These are phyloP conservation scores for Phyllostachys edulis DNA, from an alignment of 176 grass and related monocot genomes.

Conservation along the genomic window DNA sequence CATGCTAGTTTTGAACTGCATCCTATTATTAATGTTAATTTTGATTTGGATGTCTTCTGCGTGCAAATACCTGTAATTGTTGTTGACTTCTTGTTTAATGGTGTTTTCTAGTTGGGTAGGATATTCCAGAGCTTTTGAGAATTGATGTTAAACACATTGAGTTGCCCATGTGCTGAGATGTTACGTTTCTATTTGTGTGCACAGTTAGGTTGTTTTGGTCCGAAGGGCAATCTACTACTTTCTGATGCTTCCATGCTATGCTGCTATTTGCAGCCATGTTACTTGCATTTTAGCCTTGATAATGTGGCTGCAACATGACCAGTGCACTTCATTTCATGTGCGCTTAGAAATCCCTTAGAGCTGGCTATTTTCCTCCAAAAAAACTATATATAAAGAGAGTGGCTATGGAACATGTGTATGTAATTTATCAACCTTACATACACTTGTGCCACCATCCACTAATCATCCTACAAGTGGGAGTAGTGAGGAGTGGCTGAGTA, in stretches of 20 bases:
- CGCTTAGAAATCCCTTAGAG: not conserved
- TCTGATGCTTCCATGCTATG: not conserved
- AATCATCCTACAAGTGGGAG: not conserved
- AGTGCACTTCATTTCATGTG: slow-evolving; percentile 8
- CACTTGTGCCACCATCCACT: not conserved
- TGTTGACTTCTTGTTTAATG: not conserved
- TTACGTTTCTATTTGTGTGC: not conserved
- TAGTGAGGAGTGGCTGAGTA: not conserved
- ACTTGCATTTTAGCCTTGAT: not conserved
- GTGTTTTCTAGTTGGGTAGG: not conserved
- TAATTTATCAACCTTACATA: not conserved
- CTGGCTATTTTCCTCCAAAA: not conserved
- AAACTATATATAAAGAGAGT: not conserved
- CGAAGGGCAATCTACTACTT: not conserved
- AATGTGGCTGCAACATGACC: not conserved
- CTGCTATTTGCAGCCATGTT: not conserved
- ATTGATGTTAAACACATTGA: slow-evolving; percentile 1
- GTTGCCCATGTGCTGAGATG: not conserved
- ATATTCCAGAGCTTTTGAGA: not conserved
- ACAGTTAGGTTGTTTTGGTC: slow-evolving; percentile 9
- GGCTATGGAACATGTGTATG: not conserved
- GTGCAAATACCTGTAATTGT: not conserved
- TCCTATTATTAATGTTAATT: not conserved
- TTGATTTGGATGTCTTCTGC: not conserved
- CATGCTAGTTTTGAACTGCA: not conserved